phyloP scores from a whole-genome alignment of 352 stramenopile genomes.

The Aphanomyces astaci region DNA sequence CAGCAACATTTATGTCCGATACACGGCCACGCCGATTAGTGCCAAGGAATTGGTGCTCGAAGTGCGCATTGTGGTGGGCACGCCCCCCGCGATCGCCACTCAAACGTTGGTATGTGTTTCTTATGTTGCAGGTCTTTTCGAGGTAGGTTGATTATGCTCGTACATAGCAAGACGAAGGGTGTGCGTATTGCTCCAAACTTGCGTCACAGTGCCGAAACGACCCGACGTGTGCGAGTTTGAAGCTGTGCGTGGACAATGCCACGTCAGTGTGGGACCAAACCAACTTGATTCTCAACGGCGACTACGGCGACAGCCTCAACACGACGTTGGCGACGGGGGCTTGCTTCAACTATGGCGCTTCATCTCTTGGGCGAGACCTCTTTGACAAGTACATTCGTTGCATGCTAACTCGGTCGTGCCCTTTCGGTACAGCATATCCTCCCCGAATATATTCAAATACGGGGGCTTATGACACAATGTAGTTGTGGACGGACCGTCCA shows the following conservation, averaged over 20 bases:
- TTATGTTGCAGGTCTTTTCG: not conserved
- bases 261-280: not conserved
- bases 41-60: slow-evolving; percentile 12
- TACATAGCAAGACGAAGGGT: not conserved
- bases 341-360: not conserved
- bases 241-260: not conserved
- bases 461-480: not conserved
- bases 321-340: not conserved
- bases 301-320: slow-evolving; percentile 8
- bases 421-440: not conserved
- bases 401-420: slow-evolving; percentile 10
- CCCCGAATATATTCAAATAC: not conserved
- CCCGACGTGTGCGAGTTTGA: not conserved
- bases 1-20: not conserved
- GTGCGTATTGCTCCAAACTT: slow-evolving; percentile 4
- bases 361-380: not conserved
- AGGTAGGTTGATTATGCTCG: not conserved
- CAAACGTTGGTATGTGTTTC: not conserved
- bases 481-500: not conserved
- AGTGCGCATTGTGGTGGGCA: not conserved
- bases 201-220: not conserved
- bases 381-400: not conserved
- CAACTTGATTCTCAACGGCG: slow-evolving; percentile 4
- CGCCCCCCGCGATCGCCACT: not conserved
- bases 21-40: not conserved